Conservation (phyloP, 2,329 filamentous ascomycete genomes). For the Aspergillus floridensis region DNA sequence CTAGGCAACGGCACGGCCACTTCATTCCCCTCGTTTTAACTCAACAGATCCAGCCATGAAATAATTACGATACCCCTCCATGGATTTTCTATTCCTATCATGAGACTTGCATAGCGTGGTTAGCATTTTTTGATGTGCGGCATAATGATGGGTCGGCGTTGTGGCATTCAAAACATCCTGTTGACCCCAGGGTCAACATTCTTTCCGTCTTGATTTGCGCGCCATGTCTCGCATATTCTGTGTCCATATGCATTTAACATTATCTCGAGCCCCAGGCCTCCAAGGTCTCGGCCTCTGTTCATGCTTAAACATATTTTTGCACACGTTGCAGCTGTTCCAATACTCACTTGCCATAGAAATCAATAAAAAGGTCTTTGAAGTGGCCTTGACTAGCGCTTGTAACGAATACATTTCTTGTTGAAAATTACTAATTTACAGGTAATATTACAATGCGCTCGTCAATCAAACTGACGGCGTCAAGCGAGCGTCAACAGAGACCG, state of each 20-base stretch:
- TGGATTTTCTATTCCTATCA: conserved; percentile 26
- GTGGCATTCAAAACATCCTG: conserved; percentile 22
- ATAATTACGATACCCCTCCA: conserved; percentile 40
- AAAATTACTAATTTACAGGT: neutral
- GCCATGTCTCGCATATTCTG: conserved; percentile 5
- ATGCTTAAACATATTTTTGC: conserved; percentile 2
- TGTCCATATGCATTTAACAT: conserved; percentile 4
- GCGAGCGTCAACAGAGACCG: neutral
- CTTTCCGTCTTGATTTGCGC: conserved; percentile 7
- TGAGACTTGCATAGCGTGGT: conserved; percentile 42
- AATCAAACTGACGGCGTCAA: neutral
- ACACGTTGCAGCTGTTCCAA: conserved; percentile 7
- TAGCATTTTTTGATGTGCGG: conserved; percentile 35
- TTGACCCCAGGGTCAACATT: neutral
- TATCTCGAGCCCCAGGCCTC: neutral
- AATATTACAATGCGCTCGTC: neutral
- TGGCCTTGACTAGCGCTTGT: neutral
- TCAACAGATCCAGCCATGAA: conserved; percentile 21
- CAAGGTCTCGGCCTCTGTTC: neutral
- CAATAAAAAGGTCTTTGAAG: neutral
- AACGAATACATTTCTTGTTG: neutral
- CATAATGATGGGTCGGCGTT: conserved; percentile 38
- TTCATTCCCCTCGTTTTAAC: conserved; percentile 11
- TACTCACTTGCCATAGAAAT: neutral
- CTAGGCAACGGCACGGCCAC: conserved; percentile 4